Base-by-base conservation (phyloP, 2,329 filamentous ascomycete genomes). In the Pseudogymnoascus sp. region DNA sequence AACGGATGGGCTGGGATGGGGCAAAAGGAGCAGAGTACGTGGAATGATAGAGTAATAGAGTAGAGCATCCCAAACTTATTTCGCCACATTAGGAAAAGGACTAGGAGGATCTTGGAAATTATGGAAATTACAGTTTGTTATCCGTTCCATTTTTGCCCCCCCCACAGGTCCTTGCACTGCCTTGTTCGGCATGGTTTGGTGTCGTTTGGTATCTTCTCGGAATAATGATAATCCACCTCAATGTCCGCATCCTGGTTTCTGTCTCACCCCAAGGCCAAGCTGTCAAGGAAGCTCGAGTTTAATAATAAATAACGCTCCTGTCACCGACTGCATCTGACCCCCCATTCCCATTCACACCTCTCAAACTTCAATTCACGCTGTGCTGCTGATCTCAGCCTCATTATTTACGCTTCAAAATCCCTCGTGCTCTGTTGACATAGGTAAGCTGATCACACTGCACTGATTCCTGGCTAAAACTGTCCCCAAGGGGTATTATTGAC, bases 271-370 rank as follows among this genome's bases (percentile, higher is more conserved):
- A 53, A 53, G 47, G 28, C 47, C 47, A 53, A 53, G 47, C 47
- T 53, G 47, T 53, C 47, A 53, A 53, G 47, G 47, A 53, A 53
- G 47, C 47, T 53, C 47, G 47, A 53, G 47, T 53, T 53, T 53
- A 53, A 53, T 53, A 53, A 53, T 53, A 53, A 53, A 53, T 53
- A 53, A 53, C 47, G 47, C 28, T 53, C 47, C 28, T 53, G 47
- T 53, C 28, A 53, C 47, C 15, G 9, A 25, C 33, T 33, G n/a
- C 15, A 33, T 33, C 28, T 53, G 47, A 53, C 47, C 25, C 47
- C 47, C 11, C 47, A 53, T 53, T 53, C 25, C 39, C 47, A 53
- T 53, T 53, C 28, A 53, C 14, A 33, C n/a, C 15, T 53, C 15
- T 53, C 28, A 53, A 50, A 53, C 47, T 11, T 33, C 47, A 53